phyloP scores from a whole-genome alignment of 1,139 yeast genomes.

The Saccharomycopsis hybrid region DNA sequence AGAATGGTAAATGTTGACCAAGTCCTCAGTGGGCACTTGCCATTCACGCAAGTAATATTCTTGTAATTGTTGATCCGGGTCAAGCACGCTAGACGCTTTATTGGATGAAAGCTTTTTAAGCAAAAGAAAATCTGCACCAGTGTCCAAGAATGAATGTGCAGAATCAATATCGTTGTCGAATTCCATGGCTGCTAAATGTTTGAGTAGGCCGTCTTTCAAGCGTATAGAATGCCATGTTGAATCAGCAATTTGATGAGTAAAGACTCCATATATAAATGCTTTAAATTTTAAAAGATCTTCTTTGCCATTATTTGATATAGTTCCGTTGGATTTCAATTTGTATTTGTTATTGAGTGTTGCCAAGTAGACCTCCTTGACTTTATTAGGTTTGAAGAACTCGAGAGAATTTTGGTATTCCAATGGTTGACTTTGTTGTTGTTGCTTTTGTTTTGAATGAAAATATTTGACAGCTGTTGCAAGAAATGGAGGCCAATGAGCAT shows the following conservation, averaged over 20 bases:
- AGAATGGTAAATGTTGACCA: slow-evolving; percentile 31
- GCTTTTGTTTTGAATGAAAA: slow-evolving; percentile 25
- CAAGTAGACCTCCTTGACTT: neutral
- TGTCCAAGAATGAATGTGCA: slow-evolving; percentile 48
- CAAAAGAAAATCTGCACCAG: slow-evolving; percentile 52
- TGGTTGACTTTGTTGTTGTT: slow-evolving; percentile 17
- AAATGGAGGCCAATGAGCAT: slow-evolving; percentile 62
- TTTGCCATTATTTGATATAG: neutral
- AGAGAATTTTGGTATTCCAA: neutral
- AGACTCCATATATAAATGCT: slow-evolving; percentile 47
- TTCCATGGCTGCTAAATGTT: slow-evolving; percentile 41
- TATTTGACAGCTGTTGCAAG: slow-evolving; percentile 36
- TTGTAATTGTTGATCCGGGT: neutral
- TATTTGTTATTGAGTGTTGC: neutral
- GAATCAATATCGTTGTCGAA: slow-evolving; percentile 40
- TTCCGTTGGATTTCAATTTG: neutral
- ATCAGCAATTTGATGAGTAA: slow-evolving; percentile 54
- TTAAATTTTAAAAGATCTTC: slow-evolving; percentile 29
- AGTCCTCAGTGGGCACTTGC: slow-evolving; percentile 38
- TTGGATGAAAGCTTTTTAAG: slow-evolving; percentile 33
- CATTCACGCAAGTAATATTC: slow-evolving; percentile 34
- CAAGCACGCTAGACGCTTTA: neutral
- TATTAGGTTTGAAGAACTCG: neutral
- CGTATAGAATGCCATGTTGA: slow-evolving; percentile 59
- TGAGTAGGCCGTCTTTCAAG: slow-evolving; percentile 43